Conservation (phyloP, 768 basidiomycete species). For the Calocera cornea region DNA sequence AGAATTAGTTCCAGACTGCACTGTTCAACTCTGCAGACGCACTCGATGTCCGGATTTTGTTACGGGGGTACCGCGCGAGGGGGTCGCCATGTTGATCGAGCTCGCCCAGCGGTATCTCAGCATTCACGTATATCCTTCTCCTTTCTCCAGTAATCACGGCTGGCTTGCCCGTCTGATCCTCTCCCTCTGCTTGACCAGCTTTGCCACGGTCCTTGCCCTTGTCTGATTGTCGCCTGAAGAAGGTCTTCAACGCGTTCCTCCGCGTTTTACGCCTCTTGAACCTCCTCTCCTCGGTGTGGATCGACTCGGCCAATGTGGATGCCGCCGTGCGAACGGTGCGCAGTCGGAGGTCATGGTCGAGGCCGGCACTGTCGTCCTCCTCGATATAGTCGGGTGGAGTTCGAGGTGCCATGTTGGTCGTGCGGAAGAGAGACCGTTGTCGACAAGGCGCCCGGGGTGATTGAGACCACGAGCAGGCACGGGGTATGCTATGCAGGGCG, state of each 20-base stretch:
- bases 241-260: constrained; percentile 11
- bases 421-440: neutral
- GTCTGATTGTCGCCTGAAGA: constrained; percentile 9
- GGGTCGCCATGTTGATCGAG: constrained; percentile 65
- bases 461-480: neutral
- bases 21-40: constrained; percentile 25
- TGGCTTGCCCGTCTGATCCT: constrained; percentile 22
- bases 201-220: constrained; percentile 26
- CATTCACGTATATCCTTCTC: constrained; percentile 72
- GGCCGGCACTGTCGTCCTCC: constrained; percentile 13
- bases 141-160: constrained; percentile 36
- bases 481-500: neutral
- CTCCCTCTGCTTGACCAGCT: constrained; percentile 31
- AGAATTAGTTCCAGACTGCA: neutral
- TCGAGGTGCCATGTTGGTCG: constrained; percentile 3
- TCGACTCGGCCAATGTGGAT: constrained; percentile 77
- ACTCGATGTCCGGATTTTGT: constrained; percentile 93
- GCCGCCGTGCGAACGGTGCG: constrained; percentile 88
- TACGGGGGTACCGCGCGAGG: constrained; percentile 62
- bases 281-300: constrained; percentile 44
- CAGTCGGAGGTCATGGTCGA: constrained; percentile 72
- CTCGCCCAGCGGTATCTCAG: constrained; percentile 49
- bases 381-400: constrained; percentile 5
- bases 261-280: constrained; percentile 4
- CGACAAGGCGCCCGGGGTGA: neutral